These are phyloP conservation scores for Apiosordaria backusii DNA, from an alignment of 495 filamentous ascomycete species.

Conservation along the genomic window DNA sequence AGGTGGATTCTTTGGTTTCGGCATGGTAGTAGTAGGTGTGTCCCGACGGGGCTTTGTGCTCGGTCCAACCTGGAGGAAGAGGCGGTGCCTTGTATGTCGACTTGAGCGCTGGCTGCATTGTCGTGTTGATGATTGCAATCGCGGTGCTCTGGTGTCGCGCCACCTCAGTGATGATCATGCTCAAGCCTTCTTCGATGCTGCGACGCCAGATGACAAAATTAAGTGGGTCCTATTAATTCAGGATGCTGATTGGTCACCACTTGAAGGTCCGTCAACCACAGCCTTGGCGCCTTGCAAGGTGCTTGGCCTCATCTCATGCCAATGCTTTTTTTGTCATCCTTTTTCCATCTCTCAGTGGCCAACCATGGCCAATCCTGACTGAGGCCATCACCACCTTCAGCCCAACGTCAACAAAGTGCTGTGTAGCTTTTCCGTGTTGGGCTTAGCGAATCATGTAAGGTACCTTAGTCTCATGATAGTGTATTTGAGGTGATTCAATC, in stretches of 20 bases:
- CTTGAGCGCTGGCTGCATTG: constrained; percentile 50
- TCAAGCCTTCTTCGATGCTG: background rate
- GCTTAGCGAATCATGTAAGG: background rate
- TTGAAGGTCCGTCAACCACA: too few species aligned
- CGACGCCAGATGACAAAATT: background rate
- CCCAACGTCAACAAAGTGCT: background rate
- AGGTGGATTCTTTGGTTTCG: constrained; percentile 83
- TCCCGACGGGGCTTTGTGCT: constrained; percentile 87
- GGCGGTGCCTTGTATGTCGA: constrained; percentile 62
- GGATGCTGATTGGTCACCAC: background rate
- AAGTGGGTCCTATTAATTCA: background rate
- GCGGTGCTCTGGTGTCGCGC: constrained; percentile 2
- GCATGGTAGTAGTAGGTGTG: constrained; percentile 88
- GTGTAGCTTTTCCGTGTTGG: background rate
- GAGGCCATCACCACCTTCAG: background rate
- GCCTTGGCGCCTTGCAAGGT: too few species aligned
- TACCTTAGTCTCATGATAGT: background rate
- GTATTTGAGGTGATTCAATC: too few species aligned
- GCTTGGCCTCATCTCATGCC: too few species aligned
- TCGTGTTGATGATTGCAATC: background rate
- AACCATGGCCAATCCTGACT: too few species aligned
- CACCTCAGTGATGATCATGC: background rate
- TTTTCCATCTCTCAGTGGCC: too few species aligned
- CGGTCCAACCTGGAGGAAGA: constrained; percentile 80
- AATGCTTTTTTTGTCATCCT: too few species aligned